phyloP scores from a whole-genome alignment of 1,284 basidiomycete genomes.

The Clitocybe nebularis region DNA sequence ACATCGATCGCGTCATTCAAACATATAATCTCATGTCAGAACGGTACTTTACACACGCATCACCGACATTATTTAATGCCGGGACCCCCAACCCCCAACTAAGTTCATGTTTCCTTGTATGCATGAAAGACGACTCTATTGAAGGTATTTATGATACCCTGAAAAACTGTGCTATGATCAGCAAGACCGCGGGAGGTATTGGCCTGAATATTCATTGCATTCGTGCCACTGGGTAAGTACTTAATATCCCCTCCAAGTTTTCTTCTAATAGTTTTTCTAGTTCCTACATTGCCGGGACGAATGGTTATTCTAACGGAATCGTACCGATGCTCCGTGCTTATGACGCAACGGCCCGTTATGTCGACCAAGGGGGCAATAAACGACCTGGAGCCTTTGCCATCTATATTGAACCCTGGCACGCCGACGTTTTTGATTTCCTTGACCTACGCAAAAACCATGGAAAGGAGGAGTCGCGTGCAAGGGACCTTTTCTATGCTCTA shows the following conservation, averaged over 20 bases:
- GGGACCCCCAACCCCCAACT: conserved; percentile 95
- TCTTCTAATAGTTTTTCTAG: conserved; percentile 29
- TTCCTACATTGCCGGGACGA: conserved; percentile 91
- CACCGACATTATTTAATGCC: conserved; percentile 98
- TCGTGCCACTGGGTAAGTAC: conserved; percentile 85
- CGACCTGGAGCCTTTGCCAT: conserved; percentile 98
- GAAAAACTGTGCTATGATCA: conserved; percentile 99
- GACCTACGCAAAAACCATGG: conserved; percentile 99
- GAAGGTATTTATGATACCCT: conserved; percentile 99
- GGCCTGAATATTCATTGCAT: conserved; percentile 97
- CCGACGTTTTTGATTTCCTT: conserved; percentile 97
- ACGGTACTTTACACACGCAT: conserved; percentile 96
- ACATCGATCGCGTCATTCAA: conserved; percentile 88
- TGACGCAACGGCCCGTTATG: conserved; percentile 98
- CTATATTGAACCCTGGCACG: conserved; percentile 97
- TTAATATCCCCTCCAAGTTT: conserved; percentile 13
- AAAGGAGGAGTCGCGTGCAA: conserved; percentile 96
- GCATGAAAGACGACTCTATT: conserved; percentile 99
- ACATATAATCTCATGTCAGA: conserved; percentile 96
- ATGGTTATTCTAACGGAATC: conserved; percentile 98
- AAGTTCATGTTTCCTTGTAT: conserved; percentile 96
- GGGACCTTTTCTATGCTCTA: conserved; percentile 97
- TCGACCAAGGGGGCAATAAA: conserved; percentile 99
- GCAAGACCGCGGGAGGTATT: conserved; percentile 98
- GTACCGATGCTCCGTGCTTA: conserved; percentile 99